Conservation (phyloP, 1,284 basidiomycete genomes). For the Boletellus dicymbophilus region DNA sequence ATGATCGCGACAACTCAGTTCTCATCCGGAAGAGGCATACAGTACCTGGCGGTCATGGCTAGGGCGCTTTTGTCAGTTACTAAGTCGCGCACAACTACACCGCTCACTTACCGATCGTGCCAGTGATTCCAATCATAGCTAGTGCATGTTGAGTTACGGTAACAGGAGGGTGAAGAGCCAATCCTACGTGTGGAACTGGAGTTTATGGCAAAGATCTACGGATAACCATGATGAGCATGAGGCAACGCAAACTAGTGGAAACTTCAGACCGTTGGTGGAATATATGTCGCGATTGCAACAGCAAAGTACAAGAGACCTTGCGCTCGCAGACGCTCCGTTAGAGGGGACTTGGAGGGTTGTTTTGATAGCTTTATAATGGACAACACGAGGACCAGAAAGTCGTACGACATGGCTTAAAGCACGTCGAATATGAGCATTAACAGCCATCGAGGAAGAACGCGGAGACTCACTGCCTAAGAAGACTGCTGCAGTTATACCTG, state of each 20-base stretch:
- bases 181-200: no score
- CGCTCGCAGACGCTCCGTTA: slow-evolving; percentile 7
- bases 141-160: background rate
- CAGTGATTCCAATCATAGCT: slow-evolving; percentile 4
- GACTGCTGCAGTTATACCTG: background rate
- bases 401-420: slow-evolving; percentile 14
- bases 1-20: background rate
- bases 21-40: background rate
- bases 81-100: no score
- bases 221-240: background rate
- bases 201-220: slow-evolving; percentile 13
- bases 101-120: slow-evolving; percentile 10
- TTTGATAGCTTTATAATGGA: slow-evolving; percentile 12
- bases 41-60: slow-evolving; percentile 15
- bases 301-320: slow-evolving; percentile 26
- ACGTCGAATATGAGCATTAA: background rate
- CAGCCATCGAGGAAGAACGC: background rate
- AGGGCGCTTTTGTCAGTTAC: background rate
- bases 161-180: no score
- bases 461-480: slow-evolving; percentile 17
- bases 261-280: slow-evolving; percentile 12
- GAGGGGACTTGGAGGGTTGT: slow-evolving; percentile 9
- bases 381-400: slow-evolving; percentile 20
- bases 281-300: slow-evolving; percentile 8
- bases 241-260: background rate